These are phyloP conservation scores for Effrenium voratum DNA, from an alignment of 73 alveolate species.

Conservation along the genomic window DNA sequence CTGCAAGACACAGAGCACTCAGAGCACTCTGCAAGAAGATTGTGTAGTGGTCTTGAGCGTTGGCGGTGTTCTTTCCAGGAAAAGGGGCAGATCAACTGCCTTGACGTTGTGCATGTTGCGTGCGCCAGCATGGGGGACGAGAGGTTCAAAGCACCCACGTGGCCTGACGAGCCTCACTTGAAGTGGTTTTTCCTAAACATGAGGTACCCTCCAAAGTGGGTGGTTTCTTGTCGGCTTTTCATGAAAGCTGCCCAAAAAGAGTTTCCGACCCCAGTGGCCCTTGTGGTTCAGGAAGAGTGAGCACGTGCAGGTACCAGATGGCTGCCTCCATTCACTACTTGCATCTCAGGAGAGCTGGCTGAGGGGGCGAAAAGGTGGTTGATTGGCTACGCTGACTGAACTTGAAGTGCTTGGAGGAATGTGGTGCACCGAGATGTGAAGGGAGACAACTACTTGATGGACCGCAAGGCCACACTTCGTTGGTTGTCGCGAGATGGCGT, in stretches of 20 bases:
- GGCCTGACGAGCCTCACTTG: neutral
- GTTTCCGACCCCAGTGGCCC: too few relatives aligned
- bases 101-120: constrained; percentile 87
- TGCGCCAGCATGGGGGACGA: neutral
- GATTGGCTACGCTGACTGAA: neutral
- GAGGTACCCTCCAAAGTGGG: too few relatives aligned
- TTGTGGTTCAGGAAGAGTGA: neutral
- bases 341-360: constrained; percentile 58
- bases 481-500: neutral
- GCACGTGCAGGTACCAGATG: constrained; percentile 62
- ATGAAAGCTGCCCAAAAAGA: too few relatives aligned
- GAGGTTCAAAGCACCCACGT: neutral
- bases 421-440: constrained; percentile 87
- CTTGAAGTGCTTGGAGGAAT: constrained; percentile 7
- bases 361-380: too few relatives aligned
- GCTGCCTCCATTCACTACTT: constrained; percentile 74
- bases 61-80: neutral
- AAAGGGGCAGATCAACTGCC: constrained; percentile 65
- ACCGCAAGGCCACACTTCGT: constrained; percentile 12
- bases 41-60: too few relatives aligned
- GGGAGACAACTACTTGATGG: constrained; percentile 89
- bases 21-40: too few relatives aligned
- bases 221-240: too few relatives aligned
- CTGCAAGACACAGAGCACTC: too few relatives aligned
- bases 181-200: neutral